phyloP scores from a whole-genome alignment of 2,329 filamentous ascomycete species.

The Ophiostoma ips region DNA sequence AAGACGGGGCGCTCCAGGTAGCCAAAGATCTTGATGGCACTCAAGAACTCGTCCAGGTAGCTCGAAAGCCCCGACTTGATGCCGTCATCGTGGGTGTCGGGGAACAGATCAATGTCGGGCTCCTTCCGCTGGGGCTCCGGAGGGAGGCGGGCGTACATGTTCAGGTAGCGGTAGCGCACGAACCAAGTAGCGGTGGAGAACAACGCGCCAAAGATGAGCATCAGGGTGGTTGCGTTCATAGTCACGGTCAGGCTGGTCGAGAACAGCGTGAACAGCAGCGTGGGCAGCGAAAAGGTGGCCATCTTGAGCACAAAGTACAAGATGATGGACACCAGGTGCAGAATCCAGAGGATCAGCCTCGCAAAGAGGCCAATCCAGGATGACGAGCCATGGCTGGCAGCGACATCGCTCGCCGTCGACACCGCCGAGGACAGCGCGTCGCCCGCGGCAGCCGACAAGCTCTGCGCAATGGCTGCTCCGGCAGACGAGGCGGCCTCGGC shows the following conservation, averaged over 20 bases:
- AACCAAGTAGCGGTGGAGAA: slow-evolving; percentile 87
- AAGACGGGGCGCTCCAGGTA: slow-evolving; percentile 95
- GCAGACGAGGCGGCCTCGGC: slow-evolving; percentile 10
- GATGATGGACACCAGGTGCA: slow-evolving; percentile 43
- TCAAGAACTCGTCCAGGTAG: slow-evolving; percentile 94
- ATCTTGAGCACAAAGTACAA: slow-evolving; percentile 74
- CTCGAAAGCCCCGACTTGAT: slow-evolving; percentile 86
- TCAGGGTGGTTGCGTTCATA: slow-evolving; percentile 95
- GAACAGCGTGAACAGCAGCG: slow-evolving; percentile 77
- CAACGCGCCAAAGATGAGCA: slow-evolving; percentile 62
- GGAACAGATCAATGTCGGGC: slow-evolving; percentile 87
- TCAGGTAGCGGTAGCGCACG: slow-evolving; percentile 86
- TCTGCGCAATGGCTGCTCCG: slow-evolving; percentile 17
- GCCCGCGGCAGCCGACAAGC: slow-evolving; percentile 7
- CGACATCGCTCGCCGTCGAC: slow-evolving; percentile 23
- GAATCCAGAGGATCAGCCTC: slow-evolving; percentile 36
- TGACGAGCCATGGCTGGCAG: slow-evolving; percentile 25
- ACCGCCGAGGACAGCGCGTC: slow-evolving; percentile 25
- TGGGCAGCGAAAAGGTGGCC: slow-evolving; percentile 76
- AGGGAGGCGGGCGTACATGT: slow-evolving; percentile 89
- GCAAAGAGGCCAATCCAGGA: slow-evolving; percentile 47
- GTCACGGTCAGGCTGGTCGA: slow-evolving; percentile 92
- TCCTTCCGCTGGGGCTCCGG: slow-evolving; percentile 93
- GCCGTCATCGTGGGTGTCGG: slow-evolving; percentile 79
- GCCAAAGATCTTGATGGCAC: slow-evolving; percentile 97